phyloP scores from a whole-genome alignment of 805 yeast species.

The Zygotorulaspora danielsina region DNA sequence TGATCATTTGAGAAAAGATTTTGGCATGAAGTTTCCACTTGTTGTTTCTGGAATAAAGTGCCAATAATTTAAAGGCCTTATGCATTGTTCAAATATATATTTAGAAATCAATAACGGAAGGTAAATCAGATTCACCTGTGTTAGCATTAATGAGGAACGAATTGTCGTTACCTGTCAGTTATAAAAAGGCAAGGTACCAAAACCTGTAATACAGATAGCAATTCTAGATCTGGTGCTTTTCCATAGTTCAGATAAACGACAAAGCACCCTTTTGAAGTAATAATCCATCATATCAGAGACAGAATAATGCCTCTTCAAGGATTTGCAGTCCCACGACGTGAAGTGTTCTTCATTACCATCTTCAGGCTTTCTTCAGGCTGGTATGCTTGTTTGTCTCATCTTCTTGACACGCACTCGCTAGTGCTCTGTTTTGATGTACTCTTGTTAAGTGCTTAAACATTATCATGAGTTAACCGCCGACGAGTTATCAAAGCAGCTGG shows the following conservation, averaged over 20 bases:
- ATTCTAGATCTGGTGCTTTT: no score
- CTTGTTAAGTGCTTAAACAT: not conserved
- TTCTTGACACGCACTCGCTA: not conserved
- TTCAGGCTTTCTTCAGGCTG: no score
- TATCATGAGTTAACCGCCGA: conserved; percentile 12
- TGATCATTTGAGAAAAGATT: conserved; percentile 38
- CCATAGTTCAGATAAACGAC: no score
- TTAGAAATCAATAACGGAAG: conserved; percentile 42
- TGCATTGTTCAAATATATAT: conserved; percentile 45
- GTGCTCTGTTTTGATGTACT: not conserved
- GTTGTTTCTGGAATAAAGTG: conserved; percentile 42
- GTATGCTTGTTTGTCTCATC: no score
- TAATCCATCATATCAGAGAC: no score
- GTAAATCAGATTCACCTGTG: conserved; percentile 38
- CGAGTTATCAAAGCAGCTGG: conserved; percentile 10
- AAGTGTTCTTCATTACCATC: no score
- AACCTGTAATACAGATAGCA: no score
- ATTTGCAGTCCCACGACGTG: no score
- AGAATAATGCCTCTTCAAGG: no score
- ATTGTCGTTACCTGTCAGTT: no score
- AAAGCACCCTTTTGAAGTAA: no score
- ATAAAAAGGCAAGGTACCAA: no score
- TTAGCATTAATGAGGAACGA: conserved; percentile 38
- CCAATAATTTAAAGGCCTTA: conserved; percentile 38
- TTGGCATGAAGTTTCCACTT: conserved; percentile 34